Percentiles rank a stretch among this genome's conserved stretches.
Evolutionary conservation across 768 basidiomycete genomes (phyloP).

Genomic region (Collybia nuda): DNA sequence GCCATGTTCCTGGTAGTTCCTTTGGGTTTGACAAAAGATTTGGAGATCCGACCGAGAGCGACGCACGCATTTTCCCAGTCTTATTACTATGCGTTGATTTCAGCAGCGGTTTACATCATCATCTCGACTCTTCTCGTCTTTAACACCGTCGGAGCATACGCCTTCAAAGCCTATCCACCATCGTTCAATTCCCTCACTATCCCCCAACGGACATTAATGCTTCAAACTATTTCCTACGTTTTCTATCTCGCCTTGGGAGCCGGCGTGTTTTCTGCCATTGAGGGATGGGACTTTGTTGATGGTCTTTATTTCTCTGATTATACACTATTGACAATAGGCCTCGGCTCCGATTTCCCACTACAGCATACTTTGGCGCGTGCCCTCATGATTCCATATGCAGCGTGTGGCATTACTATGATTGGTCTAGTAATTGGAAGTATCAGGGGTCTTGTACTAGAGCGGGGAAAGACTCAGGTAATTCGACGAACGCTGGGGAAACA

Average conservation of each 20-base stretch:
- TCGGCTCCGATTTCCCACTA: slow-evolving; percentile 38
- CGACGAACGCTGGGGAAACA: slow-evolving; percentile 31
- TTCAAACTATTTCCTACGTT: slow-evolving; percentile 38
- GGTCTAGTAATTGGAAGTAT: slow-evolving; percentile 38
- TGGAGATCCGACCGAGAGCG: slow-evolving; percentile 7
- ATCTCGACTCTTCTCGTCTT: slow-evolving; percentile 19
- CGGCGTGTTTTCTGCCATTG: slow-evolving; percentile 32
- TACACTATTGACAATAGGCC: slow-evolving; percentile 39
- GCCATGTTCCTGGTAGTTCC: slow-evolving; percentile 32
- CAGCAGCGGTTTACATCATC: slow-evolving; percentile 26
- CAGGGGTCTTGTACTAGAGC: slow-evolving; percentile 35
- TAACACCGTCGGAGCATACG: slow-evolving; percentile 25
- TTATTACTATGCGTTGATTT: slow-evolving; percentile 38
- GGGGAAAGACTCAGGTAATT: slow-evolving; percentile 32
- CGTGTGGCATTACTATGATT: slow-evolving; percentile 34
- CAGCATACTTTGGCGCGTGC: slow-evolving; percentile 21
- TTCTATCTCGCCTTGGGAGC: slow-evolving; percentile 38
- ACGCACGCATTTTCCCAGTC: slow-evolving; percentile 29
- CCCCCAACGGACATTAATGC: slow-evolving; percentile 42
- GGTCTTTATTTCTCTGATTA: slow-evolving; percentile 44
- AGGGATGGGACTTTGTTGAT: slow-evolving; percentile 36
- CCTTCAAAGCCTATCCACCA: slow-evolving; percentile 33
- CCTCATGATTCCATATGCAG: slow-evolving; percentile 37
- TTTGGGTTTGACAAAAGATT: slow-evolving; percentile 24
- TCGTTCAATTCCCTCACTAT: slow-evolving; percentile 34